Conservation (phyloP, 2,329 filamentous ascomycete species). For the Conoideocrella luteorostrata region DNA sequence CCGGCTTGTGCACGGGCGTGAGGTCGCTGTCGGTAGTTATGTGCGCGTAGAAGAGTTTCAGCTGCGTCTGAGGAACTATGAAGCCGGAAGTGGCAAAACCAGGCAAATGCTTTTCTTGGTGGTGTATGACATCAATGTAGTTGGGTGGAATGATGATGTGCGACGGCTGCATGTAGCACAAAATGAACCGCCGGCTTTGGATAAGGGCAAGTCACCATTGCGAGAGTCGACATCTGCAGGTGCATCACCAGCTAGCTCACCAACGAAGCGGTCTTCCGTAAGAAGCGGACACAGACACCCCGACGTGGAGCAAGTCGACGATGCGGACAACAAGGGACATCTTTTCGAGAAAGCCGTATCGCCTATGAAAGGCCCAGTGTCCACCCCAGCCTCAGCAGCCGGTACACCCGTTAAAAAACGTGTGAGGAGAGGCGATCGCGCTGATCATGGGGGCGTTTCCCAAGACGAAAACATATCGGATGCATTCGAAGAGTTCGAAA, state of each 20-base stretch:
- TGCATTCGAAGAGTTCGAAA: slow-evolving; percentile 32
- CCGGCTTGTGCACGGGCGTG: slow-evolving; percentile 37
- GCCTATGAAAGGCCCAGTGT: too few species aligned
- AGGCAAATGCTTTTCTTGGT: slow-evolving; percentile 37
- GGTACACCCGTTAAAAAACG: too few species aligned
- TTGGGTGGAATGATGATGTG: slow-evolving; percentile 43
- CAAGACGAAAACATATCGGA: slow-evolving; percentile 24
- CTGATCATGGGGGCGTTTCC: slow-evolving; percentile 4
- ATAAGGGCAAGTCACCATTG: neutral
- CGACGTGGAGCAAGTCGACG: too few species aligned
- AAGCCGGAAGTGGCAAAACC: neutral
- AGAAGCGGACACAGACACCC: too few species aligned
- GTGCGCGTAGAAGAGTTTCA: slow-evolving; percentile 38
- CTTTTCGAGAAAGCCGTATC: too few species aligned
- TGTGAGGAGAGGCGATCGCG: neutral
- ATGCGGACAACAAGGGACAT: too few species aligned
- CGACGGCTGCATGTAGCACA: slow-evolving; percentile 13
- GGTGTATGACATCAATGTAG: slow-evolving; percentile 35
- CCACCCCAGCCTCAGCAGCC: too few species aligned
- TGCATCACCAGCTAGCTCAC: neutral
- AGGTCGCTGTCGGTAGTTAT: slow-evolving; percentile 42
- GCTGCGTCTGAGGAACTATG: slow-evolving; percentile 21
- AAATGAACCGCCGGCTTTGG: too few species aligned
- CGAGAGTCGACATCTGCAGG: neutral
- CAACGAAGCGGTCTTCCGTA: too few species aligned